Conservation (phyloP, 2,329 filamentous ascomycete species). For the Ploettnerulaceae sp. region DNA sequence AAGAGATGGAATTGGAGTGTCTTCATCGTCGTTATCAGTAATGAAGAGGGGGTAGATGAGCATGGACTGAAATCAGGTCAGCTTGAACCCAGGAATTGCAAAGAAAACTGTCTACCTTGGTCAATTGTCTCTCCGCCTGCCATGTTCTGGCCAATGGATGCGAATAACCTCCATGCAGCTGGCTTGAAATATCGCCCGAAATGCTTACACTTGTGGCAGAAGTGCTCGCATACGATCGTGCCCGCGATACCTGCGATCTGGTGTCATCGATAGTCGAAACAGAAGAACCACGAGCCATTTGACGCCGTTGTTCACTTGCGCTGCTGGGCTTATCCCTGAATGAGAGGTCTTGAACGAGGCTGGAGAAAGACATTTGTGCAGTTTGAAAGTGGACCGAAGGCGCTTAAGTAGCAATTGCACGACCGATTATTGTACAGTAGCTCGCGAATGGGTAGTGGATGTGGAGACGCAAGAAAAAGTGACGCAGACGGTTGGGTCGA, state of each 20-base stretch:
- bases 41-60: constrained; percentile 97
- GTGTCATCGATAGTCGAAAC: constrained; percentile 50
- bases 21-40: constrained; percentile 89
- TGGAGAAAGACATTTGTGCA: constrained; percentile 60
- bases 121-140: constrained; percentile 81
- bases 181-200: constrained; percentile 71
- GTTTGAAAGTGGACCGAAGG: background rate
- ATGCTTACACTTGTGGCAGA: constrained; percentile 66
- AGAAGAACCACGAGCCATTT: constrained; percentile 44
- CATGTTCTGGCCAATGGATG: constrained; percentile 74
- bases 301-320: constrained; percentile 37
- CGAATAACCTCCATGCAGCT: constrained; percentile 77
- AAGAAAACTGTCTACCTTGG: constrained; percentile 55
- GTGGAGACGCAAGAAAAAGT: no score
- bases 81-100: background rate
- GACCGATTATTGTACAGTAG: no score
- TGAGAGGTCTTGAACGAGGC: constrained; percentile 59
- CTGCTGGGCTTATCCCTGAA: constrained; percentile 48
- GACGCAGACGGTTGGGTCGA: no score
- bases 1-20: constrained; percentile 82
- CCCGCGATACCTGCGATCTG: constrained; percentile 56
- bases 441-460: no score
- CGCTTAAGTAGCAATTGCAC: no score
- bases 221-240: constrained; percentile 63
- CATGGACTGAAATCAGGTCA: constrained; percentile 66